Evolutionary conservation across 164 flowering plant genomes (phyloP), one percentile per base, ranked within the genome.

Genomic region (Amborella trichopoda): DNA sequence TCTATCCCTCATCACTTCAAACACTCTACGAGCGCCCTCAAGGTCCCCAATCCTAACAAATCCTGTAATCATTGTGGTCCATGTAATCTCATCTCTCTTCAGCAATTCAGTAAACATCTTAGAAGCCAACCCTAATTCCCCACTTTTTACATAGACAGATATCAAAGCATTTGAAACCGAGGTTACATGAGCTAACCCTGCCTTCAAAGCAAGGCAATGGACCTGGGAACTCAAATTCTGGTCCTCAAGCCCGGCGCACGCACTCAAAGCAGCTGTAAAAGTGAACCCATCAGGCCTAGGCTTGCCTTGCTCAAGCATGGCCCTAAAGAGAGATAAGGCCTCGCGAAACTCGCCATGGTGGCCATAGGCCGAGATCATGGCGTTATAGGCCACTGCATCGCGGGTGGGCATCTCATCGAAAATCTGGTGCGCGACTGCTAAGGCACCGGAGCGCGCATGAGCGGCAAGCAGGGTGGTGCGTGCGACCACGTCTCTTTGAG

Each of bases 381-480:
- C 80, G 27, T 81, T 84, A 46, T 77, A 76, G n/a, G 57, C 62
- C 36, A 80, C 78, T 4, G 71, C 61, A 33, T 85, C 95, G 1
- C 88, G 65, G 21, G 69, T 55, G 2, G 84, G 76, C 5, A 72
- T 75, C 17, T 13, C 47, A n/a, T 59, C 53, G 46, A 77, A 81
- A n/a, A 77, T 28, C 23, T 69, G 55, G 14, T 61, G 39, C 0
- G 91, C 81, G 11, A 54, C 45, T 48, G 55, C 65, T 6, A 58
- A 19, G 19, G 70, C 23, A 14, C 75, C 67, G 0, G 66, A 24
- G 11, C 63, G 53, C 6, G 81, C 73, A 41, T 77, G 74, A 0
- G 80, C 85, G 2, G 78, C 43, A n/a, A 85, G 52, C 4, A 85
- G 44, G 19, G 91, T 80, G 1, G 88, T 85, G 48, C 79, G 60